Evolutionary conservation across 1,284 basidiomycete genomes (phyloP), one percentile per base, ranked within the genome.

Genomic region (Rhodotorula sp.): DNA sequence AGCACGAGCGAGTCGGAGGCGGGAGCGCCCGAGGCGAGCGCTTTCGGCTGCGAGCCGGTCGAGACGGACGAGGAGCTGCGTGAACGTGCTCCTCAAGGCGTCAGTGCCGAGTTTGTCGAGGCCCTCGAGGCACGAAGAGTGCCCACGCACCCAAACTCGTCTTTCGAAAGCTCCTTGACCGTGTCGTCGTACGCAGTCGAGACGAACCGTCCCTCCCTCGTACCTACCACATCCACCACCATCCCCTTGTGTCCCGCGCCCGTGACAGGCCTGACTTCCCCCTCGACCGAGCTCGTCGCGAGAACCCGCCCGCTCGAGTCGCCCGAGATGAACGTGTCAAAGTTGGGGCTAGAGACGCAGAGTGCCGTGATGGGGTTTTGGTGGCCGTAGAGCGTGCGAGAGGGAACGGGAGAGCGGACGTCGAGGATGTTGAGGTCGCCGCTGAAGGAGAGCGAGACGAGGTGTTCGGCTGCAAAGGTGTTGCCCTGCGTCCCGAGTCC

Each of bases 231-330:
- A 1, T 86, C 88, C 0, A 89, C 84, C 32, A 98, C 85, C 58
- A 90, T 82, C 56, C 84, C 90, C 6, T 86, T 83, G 79, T 94
- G 92, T 0, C 88, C 86, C 1, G 84, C 81, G 4, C 92, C 92
- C 36, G 81, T 77, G 0, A 93, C 70, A 3, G n/a, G 34, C 19
- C 24, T 48, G 8, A 52, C 59, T 10, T 48, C 55, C 2, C 58
- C 66, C 82, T 82, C 36, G 80, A 81, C 64, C 32, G 27, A 27
- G 4, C 20, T 24, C 7, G 74, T 57, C 20, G 83, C 76, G 78
- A 90, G 91, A 2, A 90, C 82, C 11, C 90, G 86, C 0, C 94
- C 94, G 75, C 94, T 91, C 29, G 91, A 90, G 1, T 90, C 88
- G 20, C 92, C 92, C 0, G 87, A 85, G 71, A 92, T 83, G 83